Conservation (phyloP, 805 yeast species). For the Candida methanosorbosa region DNA sequence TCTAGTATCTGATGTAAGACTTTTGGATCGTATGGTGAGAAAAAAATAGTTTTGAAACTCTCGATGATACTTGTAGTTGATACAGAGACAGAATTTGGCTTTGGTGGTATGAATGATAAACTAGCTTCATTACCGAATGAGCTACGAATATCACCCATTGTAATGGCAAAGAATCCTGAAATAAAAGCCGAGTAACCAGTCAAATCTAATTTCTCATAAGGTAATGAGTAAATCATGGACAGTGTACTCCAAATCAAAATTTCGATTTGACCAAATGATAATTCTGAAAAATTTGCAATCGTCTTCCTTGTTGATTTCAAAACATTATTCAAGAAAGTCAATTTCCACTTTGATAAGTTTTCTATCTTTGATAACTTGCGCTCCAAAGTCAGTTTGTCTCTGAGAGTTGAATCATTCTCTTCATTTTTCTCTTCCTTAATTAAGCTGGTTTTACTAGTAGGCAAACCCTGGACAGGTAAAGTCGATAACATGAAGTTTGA, state of each 20-base stretch:
- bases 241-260: constrained; percentile 6
- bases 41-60: constrained; percentile 8
- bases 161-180: constrained; percentile 12
- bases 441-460: constrained; percentile 1
- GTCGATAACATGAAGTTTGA: constrained; percentile 3
- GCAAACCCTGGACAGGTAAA: constrained; percentile 1
- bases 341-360: not conserved
- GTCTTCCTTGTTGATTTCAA: constrained; percentile 4
- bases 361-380: not conserved
- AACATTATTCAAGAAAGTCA: constrained; percentile 4
- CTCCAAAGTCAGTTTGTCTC: too few relatives aligned
- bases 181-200: constrained; percentile 6
- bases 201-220: constrained; percentile 7
- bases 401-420: constrained; percentile 1
- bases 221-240: constrained; percentile 5
- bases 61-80: constrained; percentile 9
- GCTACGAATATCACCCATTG: constrained; percentile 5
- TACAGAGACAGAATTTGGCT: constrained; percentile 3
- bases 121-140: constrained; percentile 1
- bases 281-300: constrained; percentile 3
- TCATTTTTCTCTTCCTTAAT: constrained; percentile 3
- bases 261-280: constrained; percentile 9
- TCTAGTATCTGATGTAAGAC: constrained; percentile 8
- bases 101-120: not conserved
- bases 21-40: constrained; percentile 8